Evolutionary conservation across 2,329 filamentous ascomycete genomes (phyloP), one percentile per base, ranked within the genome.

Genomic region (Talaromyces sp.): DNA sequence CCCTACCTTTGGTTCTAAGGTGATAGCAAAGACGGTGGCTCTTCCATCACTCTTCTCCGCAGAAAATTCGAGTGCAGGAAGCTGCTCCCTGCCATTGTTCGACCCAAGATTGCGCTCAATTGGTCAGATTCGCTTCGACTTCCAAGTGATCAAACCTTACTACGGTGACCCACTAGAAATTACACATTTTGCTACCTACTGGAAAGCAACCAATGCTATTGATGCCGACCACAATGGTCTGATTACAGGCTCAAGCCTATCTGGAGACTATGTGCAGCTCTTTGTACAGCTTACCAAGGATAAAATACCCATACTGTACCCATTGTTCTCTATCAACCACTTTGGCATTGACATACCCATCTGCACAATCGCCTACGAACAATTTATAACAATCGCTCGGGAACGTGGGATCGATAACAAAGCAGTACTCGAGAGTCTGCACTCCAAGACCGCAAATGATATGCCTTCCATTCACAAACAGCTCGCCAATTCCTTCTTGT

Each of bases 181-280:
- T 67, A 96, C 95, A 1, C 93, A 98, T 73, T 99, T 98, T 72
- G 95, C 96, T 68, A 98, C 95, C 0, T 99, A 99, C 78, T 99
- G 95, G 95, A 99, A 98, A 78, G 94, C 94, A 0, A 99, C 95
- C 1, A 97, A 93, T 73, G 93, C 97, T 71, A 86, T 95, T 57
- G 92, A 97, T 75, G 89, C 91, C 60, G 91, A 93, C 56, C 90
- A 90, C 27, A 95, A 87, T 73, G 91, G 92, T 27, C 87, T 98
- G 27, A 92, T 99, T 19, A 98, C 94, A 0, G 95, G 94, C 0
- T 98, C 94, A 10, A 98, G 94, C 79, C 79, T 99, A 63, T 96
- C 92, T 2, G 95, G 95, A n/a, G 91, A 98, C 73, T 98, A 98
- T 76, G 89, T 97, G 27, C 88, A 93, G 64, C 81, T 99, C 8